Evolutionary conservation across 2,329 filamentous ascomycete species (phyloP), one percentile per base, ranked within the genome.

Genomic region (Penicillium sp.): DNA sequence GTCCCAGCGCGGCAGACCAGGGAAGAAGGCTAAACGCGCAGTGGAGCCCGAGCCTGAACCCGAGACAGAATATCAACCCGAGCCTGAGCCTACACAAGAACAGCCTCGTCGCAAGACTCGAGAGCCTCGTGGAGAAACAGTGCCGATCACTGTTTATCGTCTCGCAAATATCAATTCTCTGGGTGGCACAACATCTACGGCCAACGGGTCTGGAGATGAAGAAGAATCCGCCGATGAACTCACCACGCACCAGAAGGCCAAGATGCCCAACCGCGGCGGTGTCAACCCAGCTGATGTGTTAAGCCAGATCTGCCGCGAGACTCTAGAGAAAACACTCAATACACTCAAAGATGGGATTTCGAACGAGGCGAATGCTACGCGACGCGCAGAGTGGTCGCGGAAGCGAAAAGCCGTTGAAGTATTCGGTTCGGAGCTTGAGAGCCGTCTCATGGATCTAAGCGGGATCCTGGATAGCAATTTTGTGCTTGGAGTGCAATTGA

Each of bases 251-350:
- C 66, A 73, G 43, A 75, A 64, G 25, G 63, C 61, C 12, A 71
- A 75, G 68, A 71, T 73, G 59, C 78, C 72, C 64, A 78, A 61
- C 43, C 75, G 75, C 6, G 66, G 71, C n/a, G 76, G 71, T 21
- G 77, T 83, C 55, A 83, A 82, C 53, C 75, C 77, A 1, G 80
- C 80, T 39, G 82, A 84, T 55, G 81, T 83, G 2, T 75, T 83
- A 23, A 67, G 77, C 61, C 75, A 83, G 70, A 70, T 80, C 52
- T 79, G 81, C 53, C 77, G 78, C 56, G 80, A 83, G 59, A 79
- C 77, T 1, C 73, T 83, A 19, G 76, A 81, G 49, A 74, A 78
- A 59, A 78, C 76, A 4, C 67, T 81, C 12, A 68, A 70, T 6
- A 75, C 74, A 8, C 74, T 82, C 39, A 70, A 75, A 17, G 73